phyloP scores from a whole-genome alignment of 352 stramenopile species.

The Phytophthora pinifolia region DNA sequence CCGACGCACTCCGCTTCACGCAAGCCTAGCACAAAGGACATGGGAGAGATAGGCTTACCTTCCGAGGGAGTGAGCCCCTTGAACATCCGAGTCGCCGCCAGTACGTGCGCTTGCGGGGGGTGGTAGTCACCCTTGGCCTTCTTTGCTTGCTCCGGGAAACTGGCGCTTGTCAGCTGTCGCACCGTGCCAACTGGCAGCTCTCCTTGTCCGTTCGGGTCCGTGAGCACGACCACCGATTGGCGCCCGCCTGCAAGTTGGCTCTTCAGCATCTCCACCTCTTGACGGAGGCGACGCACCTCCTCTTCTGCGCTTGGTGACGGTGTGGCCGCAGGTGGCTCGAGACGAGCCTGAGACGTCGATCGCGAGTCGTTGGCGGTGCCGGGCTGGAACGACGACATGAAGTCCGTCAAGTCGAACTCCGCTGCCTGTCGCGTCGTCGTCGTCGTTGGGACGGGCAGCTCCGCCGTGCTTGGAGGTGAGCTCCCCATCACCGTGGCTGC shows the following conservation, averaged over 20 bases:
- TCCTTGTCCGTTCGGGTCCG: constrained; percentile 4
- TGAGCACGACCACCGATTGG: background rate
- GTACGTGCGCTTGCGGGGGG: constrained; percentile 5
- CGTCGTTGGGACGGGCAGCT: too few species aligned
- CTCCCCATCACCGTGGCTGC: too few species aligned
- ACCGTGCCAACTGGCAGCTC: constrained; percentile 2
- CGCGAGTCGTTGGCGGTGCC: background rate
- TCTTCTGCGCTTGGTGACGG: background rate
- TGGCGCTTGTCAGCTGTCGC: too few species aligned
- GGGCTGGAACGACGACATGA: constrained; percentile 17
- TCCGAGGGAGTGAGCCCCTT: background rate
- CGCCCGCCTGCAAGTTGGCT: background rate
- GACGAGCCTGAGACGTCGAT: too few species aligned
- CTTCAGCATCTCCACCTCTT: too few species aligned
- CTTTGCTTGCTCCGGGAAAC: background rate
- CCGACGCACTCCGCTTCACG: constrained; percentile 5
- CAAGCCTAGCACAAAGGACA: constrained; percentile 17
- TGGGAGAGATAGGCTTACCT: constrained; percentile 15
- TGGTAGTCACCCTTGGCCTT: constrained; percentile 16
- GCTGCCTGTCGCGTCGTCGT: too few species aligned
- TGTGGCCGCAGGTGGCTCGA: background rate
- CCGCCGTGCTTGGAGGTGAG: too few species aligned
- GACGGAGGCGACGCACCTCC: too few species aligned
- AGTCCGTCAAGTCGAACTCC: background rate
- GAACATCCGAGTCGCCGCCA: constrained; percentile 12